A percentile compares a stretch with the other conserved stretches of the same genome.
Evolutionary conservation across 225 moss, liverwort and hornwort genomes (phyloP).

Genomic region (Straminergon stramineum): DNA sequence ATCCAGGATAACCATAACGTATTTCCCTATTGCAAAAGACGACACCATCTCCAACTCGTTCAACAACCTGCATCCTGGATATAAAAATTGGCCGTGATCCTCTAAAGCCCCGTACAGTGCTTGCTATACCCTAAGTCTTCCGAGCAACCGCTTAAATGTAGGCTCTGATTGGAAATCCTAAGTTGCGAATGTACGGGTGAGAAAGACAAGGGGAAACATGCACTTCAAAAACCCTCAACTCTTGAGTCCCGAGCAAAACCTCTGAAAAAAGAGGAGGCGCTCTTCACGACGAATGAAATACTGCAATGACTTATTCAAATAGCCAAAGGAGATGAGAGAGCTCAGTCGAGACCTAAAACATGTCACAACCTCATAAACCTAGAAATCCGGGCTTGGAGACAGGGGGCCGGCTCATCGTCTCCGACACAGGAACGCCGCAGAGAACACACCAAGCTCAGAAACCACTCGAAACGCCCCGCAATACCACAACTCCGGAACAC

Average conservation of each 20-base stretch:
- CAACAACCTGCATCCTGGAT: slow-evolving; percentile 10
- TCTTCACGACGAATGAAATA: background rate
- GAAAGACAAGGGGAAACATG: background rate
- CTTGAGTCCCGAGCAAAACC: background rate
- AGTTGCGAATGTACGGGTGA: background rate
- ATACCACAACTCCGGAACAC: background rate
- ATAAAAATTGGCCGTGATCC: background rate
- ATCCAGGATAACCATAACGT: background rate
- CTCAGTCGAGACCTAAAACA: slow-evolving; percentile 4
- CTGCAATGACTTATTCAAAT: background rate
- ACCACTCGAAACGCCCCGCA: background rate
- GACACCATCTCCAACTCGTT: slow-evolving; percentile 3
- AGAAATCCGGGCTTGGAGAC: slow-evolving; percentile 6
- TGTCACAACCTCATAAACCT: slow-evolving; percentile 14
- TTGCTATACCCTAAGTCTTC: slow-evolving; percentile 1
- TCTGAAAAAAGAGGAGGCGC: background rate
- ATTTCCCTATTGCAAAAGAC: background rate
- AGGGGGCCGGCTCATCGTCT: background rate
- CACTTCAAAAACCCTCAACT: background rate
- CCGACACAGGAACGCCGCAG: background rate
- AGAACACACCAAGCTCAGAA: background rate
- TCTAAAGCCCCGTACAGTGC: slow-evolving; percentile 10
- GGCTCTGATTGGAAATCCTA: background rate
- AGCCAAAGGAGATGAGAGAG: background rate
- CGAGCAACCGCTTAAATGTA: background rate